Percentiles rank a stretch among this genome's conserved stretches.
phyloP scores from a whole-genome alignment of 805 yeast species.

The Candida dajiaensis region DNA sequence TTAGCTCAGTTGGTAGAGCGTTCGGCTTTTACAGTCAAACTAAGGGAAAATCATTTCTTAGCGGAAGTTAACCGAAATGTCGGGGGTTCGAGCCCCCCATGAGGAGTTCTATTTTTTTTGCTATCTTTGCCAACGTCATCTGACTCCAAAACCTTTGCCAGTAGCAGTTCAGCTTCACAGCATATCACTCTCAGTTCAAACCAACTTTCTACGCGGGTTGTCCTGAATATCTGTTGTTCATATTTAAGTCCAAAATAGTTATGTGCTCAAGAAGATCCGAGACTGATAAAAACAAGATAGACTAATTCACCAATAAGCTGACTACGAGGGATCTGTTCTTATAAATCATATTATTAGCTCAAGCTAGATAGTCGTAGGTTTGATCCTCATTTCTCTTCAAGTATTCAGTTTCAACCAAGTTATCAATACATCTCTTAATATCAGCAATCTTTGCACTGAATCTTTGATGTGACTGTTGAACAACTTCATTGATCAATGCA shows the following conservation, averaged over 20 bases:
- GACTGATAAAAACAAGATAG: too few species aligned
- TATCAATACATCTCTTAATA: conserved; percentile 81
- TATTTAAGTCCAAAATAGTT: too few species aligned
- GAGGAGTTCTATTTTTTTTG: conserved; percentile 5
- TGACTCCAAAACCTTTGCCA: too few species aligned
- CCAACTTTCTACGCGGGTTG: too few species aligned
- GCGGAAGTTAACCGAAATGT: conserved; percentile 8
- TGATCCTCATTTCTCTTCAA: conserved; percentile 68
- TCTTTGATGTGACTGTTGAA: conserved; percentile 73
- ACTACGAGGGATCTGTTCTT: too few species aligned
- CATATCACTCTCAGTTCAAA: too few species aligned
- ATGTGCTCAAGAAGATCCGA: too few species aligned
- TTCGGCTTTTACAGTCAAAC: conserved; percentile 8
- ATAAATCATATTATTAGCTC: not conserved
- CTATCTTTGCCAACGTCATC: not conserved
- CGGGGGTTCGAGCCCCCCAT: conserved; percentile 11
- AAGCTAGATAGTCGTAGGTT: conserved; percentile 79
- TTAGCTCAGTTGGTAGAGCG: conserved; percentile 10
- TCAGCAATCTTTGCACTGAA: conserved; percentile 84
- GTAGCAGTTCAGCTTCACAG: too few species aligned
- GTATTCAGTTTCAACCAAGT: conserved; percentile 80
- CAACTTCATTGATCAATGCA: conserved; percentile 78
- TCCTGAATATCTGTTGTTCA: too few species aligned
- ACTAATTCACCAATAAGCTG: too few species aligned
- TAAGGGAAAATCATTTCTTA: conserved; percentile 2